These are phyloP conservation scores for Corylus heterophylla DNA, from an alignment of 306 rosid genomes.

Conservation along the genomic window DNA sequence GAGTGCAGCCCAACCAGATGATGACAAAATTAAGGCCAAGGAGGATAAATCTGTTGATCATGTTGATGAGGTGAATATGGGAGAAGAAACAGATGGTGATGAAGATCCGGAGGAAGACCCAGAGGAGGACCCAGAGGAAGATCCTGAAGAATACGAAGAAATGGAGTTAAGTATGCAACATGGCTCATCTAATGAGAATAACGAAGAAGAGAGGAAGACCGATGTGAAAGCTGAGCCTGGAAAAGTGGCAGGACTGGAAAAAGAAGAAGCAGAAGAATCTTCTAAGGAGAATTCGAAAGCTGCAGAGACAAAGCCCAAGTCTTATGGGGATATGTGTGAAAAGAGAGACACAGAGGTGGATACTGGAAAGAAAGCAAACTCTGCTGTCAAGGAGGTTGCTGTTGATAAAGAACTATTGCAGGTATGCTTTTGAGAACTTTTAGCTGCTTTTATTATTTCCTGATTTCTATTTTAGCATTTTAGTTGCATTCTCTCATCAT, in stretches of 20 bases:
- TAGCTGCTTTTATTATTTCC: not conserved
- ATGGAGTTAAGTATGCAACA: constrained; percentile 55
- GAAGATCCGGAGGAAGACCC: constrained; percentile 44
- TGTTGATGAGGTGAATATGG: constrained; percentile 62
- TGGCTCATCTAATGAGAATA: constrained; percentile 45
- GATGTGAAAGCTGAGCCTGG: constrained; percentile 38
- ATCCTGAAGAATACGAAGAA: constrained; percentile 85
- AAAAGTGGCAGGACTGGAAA: constrained; percentile 36
- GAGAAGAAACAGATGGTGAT: constrained; percentile 64
- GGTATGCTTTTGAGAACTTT: constrained; percentile 43
- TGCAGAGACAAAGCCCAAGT: constrained; percentile 41
- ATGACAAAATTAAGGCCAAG: constrained; percentile 38
- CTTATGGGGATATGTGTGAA: constrained; percentile 34
- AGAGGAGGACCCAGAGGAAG: constrained; percentile 57
- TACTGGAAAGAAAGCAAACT: constrained; percentile 49
- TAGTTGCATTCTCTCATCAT: not conserved
- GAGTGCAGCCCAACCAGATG: constrained; percentile 39
- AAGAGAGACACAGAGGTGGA: constrained; percentile 52
- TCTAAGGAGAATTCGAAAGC: constrained; percentile 43
- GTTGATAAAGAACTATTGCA: constrained; percentile 79
- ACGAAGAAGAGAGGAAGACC: constrained; percentile 38
- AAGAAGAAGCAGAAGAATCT: constrained; percentile 41
- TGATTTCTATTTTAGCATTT: constrained; percentile 10
- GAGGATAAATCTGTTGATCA: constrained; percentile 40
- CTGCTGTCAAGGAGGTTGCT: constrained; percentile 46